A percentile compares a stretch with the other conserved stretches of the same genome.
Evolutionary conservation across 2,329 filamentous ascomycete species (phyloP).

Genomic region (Diplodia seriata): DNA sequence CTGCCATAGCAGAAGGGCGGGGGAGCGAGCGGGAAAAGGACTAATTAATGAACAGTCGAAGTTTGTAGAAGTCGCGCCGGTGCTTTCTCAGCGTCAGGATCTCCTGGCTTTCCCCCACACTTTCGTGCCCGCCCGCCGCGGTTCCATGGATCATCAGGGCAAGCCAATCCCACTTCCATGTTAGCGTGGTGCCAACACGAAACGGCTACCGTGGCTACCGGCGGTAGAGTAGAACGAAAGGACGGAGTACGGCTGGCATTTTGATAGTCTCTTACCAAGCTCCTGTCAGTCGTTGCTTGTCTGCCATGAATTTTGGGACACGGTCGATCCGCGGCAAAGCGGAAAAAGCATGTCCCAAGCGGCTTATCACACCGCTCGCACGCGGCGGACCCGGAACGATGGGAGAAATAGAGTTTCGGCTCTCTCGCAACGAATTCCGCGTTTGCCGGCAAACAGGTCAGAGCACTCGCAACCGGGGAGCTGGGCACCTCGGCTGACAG

Average conservation of each 20-base stretch:
- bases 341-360: neutral
- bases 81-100: neutral
- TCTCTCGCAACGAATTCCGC: neutral
- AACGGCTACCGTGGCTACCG: constrained; percentile 1
- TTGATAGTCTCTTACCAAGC: neutral
- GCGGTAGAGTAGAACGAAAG: neutral
- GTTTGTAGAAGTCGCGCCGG: neutral
- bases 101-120: neutral
- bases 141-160: neutral
- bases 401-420: neutral
- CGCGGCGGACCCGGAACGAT: neutral
- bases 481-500: neutral
- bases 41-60: neutral
- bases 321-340: neutral
- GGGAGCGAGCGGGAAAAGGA: neutral
- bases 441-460: neutral
- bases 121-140: neutral
- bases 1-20: too few relatives aligned
- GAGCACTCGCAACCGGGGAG: neutral
- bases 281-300: neutral
- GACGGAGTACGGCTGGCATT: neutral
- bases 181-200: neutral
- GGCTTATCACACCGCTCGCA: neutral
- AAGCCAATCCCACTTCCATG: neutral
- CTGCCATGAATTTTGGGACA: too few relatives aligned